Evolutionary conservation across 2,329 filamentous ascomycete species (phyloP), one percentile per base, ranked within the genome.

Genomic region (Beauveria varroae): DNA sequence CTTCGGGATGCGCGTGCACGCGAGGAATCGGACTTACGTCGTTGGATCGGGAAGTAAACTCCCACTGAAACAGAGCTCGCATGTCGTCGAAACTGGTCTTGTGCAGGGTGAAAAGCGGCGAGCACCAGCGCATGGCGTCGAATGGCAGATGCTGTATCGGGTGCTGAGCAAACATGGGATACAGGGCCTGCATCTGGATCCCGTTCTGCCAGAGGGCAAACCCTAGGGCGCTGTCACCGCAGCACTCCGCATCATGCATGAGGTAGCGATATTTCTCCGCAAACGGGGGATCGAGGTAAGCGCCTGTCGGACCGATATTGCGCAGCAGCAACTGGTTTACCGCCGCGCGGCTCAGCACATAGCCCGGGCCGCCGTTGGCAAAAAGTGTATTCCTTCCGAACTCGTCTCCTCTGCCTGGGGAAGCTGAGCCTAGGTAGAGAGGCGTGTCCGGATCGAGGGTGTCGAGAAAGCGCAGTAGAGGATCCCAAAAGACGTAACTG

Each of bases 401-500:
- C 12, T 43, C 43, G 18, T 60, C 57, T 14, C 5, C 5, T 44
- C 55, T 54, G 24, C 64, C 49, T 51, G 63, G 50, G 9, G 53
- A 26, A 14, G 58, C 47, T 37, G 62, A 52, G 26, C 64, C 54
- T 54, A 64, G 34, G 52, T 52, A 49, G 4, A 53, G 18, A 26
- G 49, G 34, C 22, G 34, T 34, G 5, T 62, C 54, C 5, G 62
- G 61, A 16, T 65, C 63, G 26, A 63, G 37, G 9, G 58, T 62
- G 9, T 62, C 22, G 49, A 65, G 64, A 26, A 62, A 56, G 30
- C 64, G 63, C 20, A 63, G 57, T 53, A 65, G 44, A 49, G 62
- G 61, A 57, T 65, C 64, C 63, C 63, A 65, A 12, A 64, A 47
- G 24, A 65, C 43, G 26, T 64, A 65, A 14, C 64, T 65, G 34